Base-by-base conservation (phyloP, 2,329 filamentous ascomycete genomes). In the Aspergillus ochraceus region DNA sequence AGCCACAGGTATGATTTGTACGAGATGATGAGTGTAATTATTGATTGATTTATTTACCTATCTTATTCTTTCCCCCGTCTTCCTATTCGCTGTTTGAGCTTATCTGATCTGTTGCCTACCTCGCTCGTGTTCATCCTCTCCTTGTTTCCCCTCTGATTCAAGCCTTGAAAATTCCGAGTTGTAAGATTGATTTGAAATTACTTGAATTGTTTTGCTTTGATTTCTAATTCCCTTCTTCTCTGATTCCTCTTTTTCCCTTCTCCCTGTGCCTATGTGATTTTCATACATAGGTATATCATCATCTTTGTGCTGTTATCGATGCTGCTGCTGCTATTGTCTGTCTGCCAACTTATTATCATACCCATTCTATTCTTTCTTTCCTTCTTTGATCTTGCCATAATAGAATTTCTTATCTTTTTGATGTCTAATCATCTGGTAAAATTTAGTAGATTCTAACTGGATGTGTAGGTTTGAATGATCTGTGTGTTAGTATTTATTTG, bases 251-350 rank as follows among this genome's bases (percentile, higher is more conserved):
- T 58, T 52, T 47, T 66, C 64, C 66, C 68, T 65, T 36, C 32
- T 36, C 4, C 32, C 17, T 42, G 6, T 42, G 36, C 32, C 32
- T 36, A 36, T 36, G 32, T 36, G 32, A 36, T 42, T 42, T n/a
- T 1, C 36, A 42, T 42, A 42, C 36, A 69, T 71, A 69, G 65
- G 62, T 70, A 67, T 70, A 70, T 65, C 57, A 65, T 68, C 49
- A 46, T 59, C 47, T 42, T 49, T 66, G 61, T 61, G 61, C 60
- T 60, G 57, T 50, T 63, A n/a, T 39, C 36, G 14, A 42, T 29
- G 54, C 52, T 47, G 45, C 20, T 47, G 45, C 22, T 47, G 20
- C 45, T 47, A 9, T 20, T 47, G 22, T 47, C 45, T 47, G 22
- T 47, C 45, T 47, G 22, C 24, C 45, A 47, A 30, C 65, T 42